These are phyloP conservation scores for Plasmodium reichenowi DNA, from an alignment of 169 alveolate genomes.

Conservation along the genomic window DNA sequence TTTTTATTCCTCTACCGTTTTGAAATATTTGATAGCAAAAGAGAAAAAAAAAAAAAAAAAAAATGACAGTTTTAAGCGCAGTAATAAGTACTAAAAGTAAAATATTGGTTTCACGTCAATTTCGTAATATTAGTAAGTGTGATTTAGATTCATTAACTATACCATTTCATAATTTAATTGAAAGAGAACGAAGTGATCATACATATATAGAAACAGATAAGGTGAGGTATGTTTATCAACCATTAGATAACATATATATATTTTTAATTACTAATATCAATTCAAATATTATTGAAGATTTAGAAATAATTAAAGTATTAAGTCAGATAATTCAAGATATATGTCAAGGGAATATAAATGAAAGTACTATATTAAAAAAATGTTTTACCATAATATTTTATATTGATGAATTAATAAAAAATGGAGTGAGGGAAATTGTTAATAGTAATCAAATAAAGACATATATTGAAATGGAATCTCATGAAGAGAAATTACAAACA, in stretches of 20 bases:
- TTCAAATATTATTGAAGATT: conserved; percentile 85
- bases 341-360: conserved; percentile 80
- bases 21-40: too few species aligned
- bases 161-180: conserved; percentile 73
- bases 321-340: conserved; percentile 85
- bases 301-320: conserved; percentile 83
- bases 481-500: conserved; percentile 85
- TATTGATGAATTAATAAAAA: conserved; percentile 85
- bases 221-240: conserved; percentile 85
- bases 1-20: too few species aligned
- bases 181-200: conserved; percentile 80
- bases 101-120: conserved; percentile 69
- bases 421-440: conserved; percentile 82
- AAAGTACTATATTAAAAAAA: conserved; percentile 81
- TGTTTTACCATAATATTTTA: conserved; percentile 83
- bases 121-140: conserved; percentile 69
- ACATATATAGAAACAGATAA: conserved; percentile 86
- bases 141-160: conserved; percentile 73
- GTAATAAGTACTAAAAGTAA: conserved; percentile 75
- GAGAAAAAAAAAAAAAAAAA: not conserved
- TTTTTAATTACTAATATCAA: conserved; percentile 86
- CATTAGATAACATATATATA: conserved; percentile 84
- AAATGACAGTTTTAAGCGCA: conserved; percentile 70
- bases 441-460: conserved; percentile 83
- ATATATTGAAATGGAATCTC: conserved; percentile 87